Evolutionary conservation across 2,329 filamentous ascomycete genomes (phyloP), one percentile per base, ranked within the genome.

Genomic region (Penicillium palitans): DNA sequence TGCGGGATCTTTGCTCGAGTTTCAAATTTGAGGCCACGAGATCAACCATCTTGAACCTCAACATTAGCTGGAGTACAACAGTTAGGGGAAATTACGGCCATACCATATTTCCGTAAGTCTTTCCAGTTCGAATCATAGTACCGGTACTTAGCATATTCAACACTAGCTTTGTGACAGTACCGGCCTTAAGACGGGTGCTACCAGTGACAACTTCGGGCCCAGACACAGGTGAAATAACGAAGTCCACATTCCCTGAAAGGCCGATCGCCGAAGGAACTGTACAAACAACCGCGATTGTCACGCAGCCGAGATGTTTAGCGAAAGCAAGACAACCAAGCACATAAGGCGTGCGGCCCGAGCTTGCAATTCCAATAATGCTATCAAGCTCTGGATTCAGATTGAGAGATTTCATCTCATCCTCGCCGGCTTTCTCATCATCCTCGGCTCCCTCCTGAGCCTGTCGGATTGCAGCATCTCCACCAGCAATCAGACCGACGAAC

Each of bases 111-210:
- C 74, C 75, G 55, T 74, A 79, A 0, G 76, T 79, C 61, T 78
- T 79, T 6, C 77, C 77, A 10, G 68, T 66, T 31, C 67, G 70
- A 35, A 79, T 74, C 73, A 78, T 78, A 9, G 73, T 68, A 1
- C 78, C 76, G 1, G 77, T 78, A 44, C 76, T 79, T 2, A 79
- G 62, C 76, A 79, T 79, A 56, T 80, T 78, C 45, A 78, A 61
- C 1, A 78, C 75, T 57, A 79, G 60, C 61, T 80, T 80, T 0
- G 78, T 79, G 1, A 75, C 77, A 0, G 76, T 80, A 17, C 78
- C 78, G 1, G 78, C 77, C 61, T 80, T 80, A 57, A 80, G 68
- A 31, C 78, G 68, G 1, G 78, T 80, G 61, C 78, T 80, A 2
- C 78, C 78, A n/a, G 77, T 78, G 3, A 79, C 70, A 4, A 78